Conservation (phyloP, 305 asterid genomes). For the Galium porrigens region DNA sequence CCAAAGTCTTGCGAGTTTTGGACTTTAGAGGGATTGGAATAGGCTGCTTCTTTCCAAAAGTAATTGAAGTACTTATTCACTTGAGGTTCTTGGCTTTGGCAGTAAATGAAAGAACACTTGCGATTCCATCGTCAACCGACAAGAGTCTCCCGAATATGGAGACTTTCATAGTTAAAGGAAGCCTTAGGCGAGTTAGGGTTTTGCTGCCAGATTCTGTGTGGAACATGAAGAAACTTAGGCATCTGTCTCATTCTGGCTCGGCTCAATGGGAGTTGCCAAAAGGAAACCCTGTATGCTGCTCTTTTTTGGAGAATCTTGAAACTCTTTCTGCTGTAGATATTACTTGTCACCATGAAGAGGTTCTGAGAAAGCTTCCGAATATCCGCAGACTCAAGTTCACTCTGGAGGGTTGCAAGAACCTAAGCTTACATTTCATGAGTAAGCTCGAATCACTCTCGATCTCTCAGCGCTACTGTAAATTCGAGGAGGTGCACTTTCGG, state of each 20-base stretch:
- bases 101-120: neutral
- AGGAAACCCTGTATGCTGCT: neutral
- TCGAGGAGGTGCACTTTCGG: neutral
- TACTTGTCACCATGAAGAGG: neutral
- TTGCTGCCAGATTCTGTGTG: neutral
- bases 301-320: neutral
- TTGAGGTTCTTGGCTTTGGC: slow-evolving; percentile 3
- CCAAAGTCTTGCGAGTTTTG: slow-evolving; percentile 10
- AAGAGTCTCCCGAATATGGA: neutral
- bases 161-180: neutral
- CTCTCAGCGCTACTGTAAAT: too few relatives aligned
- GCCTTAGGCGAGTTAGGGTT: too few relatives aligned
- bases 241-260: too few relatives aligned
- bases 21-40: neutral
- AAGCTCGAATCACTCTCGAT: neutral
- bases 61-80: neutral
- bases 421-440: neutral
- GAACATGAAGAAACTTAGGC: neutral
- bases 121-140: neutral
- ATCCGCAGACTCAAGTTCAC: neutral
- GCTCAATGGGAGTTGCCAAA: neutral
- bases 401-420: neutral
- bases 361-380: neutral
- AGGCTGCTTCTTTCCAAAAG: neutral
- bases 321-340: neutral